Evolutionary conservation across 2,329 filamentous ascomycete species (phyloP), one percentile per base, ranked within the genome.

Genomic region (Ascomycota sp.): DNA sequence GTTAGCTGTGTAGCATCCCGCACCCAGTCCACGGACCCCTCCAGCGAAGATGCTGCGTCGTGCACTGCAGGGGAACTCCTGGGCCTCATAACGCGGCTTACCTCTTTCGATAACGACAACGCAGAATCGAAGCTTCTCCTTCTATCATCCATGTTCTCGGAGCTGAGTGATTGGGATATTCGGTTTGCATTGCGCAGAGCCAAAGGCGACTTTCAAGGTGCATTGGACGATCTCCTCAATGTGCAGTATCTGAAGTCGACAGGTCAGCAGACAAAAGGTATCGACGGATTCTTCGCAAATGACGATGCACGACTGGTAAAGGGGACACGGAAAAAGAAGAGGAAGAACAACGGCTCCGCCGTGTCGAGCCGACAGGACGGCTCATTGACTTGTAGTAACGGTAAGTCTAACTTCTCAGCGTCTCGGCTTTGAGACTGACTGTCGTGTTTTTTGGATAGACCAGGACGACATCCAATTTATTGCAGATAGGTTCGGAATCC

Each of bases 141-240:
- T 30, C 62, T 95, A 12, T 55, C 58, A 8, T 63, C 68, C 17
- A 77, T 89, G 47, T 92, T 94, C 41, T 68, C 74, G 0, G 65
- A 62, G 1, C 57, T 85, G 25, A 74, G 72, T 28, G 55, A 56
- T 0, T 68, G 72, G 28, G 74, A 79, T 25, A 61, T 92, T 20
- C 56, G 57, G 25, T 65, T 73, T 36, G 68, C 72, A 0, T 52
- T 93, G 30, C 69, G 67, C 38, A 79, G 80, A 42, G 68, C 62
- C 20, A 61, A 66, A 8, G 69, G 74, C 1, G 69, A 81, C 38
- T 66, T 79, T 24, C 67, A 73, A 33, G 59, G 61, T 10, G 70
- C 81, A 2, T 72, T 91, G 36, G 82, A 93, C 41, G 72, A 82
- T 34, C 57, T 95, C 9, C 63, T 94, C 21, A 91, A 78, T 38